These are phyloP conservation scores for Fomitopsis pulvina DNA, from an alignment of 768 basidiomycete species.

Conservation along the genomic window DNA sequence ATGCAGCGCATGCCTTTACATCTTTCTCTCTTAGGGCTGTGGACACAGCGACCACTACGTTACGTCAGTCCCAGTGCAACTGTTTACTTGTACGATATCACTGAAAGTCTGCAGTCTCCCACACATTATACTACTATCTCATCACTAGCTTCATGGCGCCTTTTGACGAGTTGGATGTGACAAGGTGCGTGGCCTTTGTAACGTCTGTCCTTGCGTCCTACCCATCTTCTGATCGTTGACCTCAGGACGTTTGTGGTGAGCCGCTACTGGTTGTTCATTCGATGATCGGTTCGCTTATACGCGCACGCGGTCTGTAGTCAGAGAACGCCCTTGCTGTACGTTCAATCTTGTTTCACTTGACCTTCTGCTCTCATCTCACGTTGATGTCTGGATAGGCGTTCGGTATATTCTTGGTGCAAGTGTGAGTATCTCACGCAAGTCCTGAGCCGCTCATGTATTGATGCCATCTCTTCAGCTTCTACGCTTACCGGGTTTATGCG, in stretches of 20 bases:
- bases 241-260: constrained; percentile 17
- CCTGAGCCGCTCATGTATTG: not conserved
- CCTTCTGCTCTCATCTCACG: not conserved
- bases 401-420: constrained; percentile 13
- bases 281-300: not conserved
- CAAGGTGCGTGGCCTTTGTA: constrained; percentile 5
- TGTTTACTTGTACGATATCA: not conserved
- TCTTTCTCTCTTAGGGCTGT: constrained; percentile 10
- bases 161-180: constrained; percentile 11
- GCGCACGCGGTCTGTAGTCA: constrained; percentile 1
- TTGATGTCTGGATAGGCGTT: constrained; percentile 5
- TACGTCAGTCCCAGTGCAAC: constrained; percentile 12
- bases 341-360: not conserved
- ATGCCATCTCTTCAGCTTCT: constrained; percentile 8
- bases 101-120: constrained; percentile 13
- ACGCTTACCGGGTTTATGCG: constrained; percentile 12
- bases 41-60: constrained; percentile 16
- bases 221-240: not conserved
- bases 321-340: constrained; percentile 15
- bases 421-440: constrained; percentile 3
- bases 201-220: no score
- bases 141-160: constrained; percentile 17
- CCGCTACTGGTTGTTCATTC: not conserved
- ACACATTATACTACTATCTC: constrained; percentile 20
- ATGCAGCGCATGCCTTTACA: not conserved